These are phyloP conservation scores for Penicillium parvum DNA, from an alignment of 495 filamentous ascomycete genomes.

Conservation along the genomic window DNA sequence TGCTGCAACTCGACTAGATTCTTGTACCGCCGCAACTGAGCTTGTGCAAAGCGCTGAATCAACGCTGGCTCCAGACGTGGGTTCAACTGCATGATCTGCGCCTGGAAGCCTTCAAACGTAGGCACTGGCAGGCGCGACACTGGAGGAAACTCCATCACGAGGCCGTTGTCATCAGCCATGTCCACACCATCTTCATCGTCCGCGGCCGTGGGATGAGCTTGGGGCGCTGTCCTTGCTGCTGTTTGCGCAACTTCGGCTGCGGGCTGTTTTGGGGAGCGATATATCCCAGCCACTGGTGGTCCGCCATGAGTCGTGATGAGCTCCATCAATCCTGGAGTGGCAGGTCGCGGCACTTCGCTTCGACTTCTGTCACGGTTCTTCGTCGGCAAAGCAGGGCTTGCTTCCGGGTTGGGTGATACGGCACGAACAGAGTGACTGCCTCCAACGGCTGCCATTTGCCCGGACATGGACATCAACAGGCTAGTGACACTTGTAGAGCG, in stretches of 20 bases:
- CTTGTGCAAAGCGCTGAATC: slow-evolving; percentile 76
- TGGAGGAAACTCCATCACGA: slow-evolving; percentile 47
- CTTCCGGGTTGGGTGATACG: slow-evolving; percentile 44
- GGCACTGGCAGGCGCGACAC: slow-evolving; percentile 56
- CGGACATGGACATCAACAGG: slow-evolving; percentile 59
- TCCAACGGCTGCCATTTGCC: slow-evolving; percentile 58
- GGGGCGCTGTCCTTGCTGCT: neutral
- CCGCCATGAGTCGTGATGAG: slow-evolving; percentile 48
- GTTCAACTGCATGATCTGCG: slow-evolving; percentile 69
- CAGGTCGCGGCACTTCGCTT: slow-evolving; percentile 61
- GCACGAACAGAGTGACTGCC: slow-evolving; percentile 52
- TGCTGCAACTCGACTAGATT: slow-evolving; percentile 66
- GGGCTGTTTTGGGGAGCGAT: slow-evolving; percentile 28
- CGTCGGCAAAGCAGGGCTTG: slow-evolving; percentile 49
- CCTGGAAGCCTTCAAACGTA: slow-evolving; percentile 70
- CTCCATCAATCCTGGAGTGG: slow-evolving; percentile 38
- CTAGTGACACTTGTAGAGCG: slow-evolving; percentile 60
- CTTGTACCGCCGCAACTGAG: slow-evolving; percentile 77
- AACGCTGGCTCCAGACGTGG: slow-evolving; percentile 64
- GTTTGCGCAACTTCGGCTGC: slow-evolving; percentile 3
- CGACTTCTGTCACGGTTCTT: slow-evolving; percentile 65
- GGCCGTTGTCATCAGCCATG: slow-evolving; percentile 36
- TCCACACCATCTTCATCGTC: slow-evolving; percentile 49
- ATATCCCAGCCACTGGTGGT: slow-evolving; percentile 43
- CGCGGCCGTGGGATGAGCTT: slow-evolving; percentile 23